These are phyloP conservation scores for Cyamopsis tetragonoloba DNA, from an alignment of 306 rosid species.

Conservation along the genomic window DNA sequence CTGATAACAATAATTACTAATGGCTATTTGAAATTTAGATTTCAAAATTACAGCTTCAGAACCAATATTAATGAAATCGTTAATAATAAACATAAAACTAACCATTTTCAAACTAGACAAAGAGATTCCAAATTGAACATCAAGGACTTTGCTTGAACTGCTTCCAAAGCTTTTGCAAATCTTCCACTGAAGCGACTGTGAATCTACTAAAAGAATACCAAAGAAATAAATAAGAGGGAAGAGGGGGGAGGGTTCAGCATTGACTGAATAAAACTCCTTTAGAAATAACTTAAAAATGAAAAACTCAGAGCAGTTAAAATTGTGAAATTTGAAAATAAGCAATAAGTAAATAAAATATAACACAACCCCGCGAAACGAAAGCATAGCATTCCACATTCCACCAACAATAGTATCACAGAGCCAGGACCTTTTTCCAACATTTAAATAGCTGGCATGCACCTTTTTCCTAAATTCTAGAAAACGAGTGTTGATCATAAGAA, in stretches of 20 bases:
- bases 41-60: background rate
- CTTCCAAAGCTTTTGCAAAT: conserved; percentile 61
- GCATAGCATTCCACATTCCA: background rate
- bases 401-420: background rate
- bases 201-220: conserved; percentile 48
- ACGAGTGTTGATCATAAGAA: background rate
- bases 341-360: background rate
- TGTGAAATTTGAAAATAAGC: background rate
- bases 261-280: background rate
- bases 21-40: background rate
- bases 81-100: conserved; percentile 12
- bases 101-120: conserved; percentile 73
- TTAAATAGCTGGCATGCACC: background rate
- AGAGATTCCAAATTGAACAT: conserved; percentile 72
- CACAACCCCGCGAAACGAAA: background rate
- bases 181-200: conserved; percentile 80
- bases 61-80: background rate
- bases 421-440: background rate
- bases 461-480: background rate
- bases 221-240: too few species aligned
- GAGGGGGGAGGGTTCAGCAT: too few species aligned
- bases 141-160: conserved; percentile 59
- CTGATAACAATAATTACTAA: background rate
- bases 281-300: background rate
- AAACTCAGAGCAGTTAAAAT: background rate